Evolutionary conservation across 352 stramenopile genomes (phyloP).

Genomic region (Globisporangium cylindrosporum): DNA sequence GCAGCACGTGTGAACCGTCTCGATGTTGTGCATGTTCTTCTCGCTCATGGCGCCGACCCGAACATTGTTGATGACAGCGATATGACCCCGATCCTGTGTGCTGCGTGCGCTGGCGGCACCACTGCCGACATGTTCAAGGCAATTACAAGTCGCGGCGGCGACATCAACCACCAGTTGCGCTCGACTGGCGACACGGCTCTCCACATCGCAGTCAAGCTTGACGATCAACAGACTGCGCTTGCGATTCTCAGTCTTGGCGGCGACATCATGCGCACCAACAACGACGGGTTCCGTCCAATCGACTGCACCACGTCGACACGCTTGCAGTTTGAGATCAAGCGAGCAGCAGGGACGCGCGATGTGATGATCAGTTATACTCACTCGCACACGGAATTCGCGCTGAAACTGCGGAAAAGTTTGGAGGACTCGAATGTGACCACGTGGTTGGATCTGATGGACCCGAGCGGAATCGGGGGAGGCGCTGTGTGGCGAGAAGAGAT

Average conservation of each 20-base stretch:
- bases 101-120: constrained; percentile 64
- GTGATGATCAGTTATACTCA: constrained; percentile 81
- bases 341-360: constrained; percentile 56
- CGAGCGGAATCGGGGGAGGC: constrained; percentile 53
- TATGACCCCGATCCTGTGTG: constrained; percentile 78
- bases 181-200: constrained; percentile 70
- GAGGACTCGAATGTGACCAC: constrained; percentile 63
- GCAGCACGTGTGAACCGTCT: constrained; percentile 70
- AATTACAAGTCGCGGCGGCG: constrained; percentile 51
- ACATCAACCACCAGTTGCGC: constrained; percentile 75
- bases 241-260: constrained; percentile 67
- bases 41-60: constrained; percentile 51
- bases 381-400: constrained; percentile 59
- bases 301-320: constrained; percentile 64
- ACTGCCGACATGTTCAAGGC: constrained; percentile 71
- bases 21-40: constrained; percentile 57
- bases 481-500: constrained; percentile 70
- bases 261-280: constrained; percentile 80
- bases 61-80: constrained; percentile 72
- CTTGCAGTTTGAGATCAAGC: constrained; percentile 72
- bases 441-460: constrained; percentile 70
- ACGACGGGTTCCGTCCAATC: constrained; percentile 49
- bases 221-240: constrained; percentile 69
- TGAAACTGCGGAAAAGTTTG: constrained; percentile 53
- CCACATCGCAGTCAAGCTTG: constrained; percentile 78